Evolutionary conservation across 805 yeast genomes (phyloP).

Genomic region (Maudiozyma bulderi): DNA sequence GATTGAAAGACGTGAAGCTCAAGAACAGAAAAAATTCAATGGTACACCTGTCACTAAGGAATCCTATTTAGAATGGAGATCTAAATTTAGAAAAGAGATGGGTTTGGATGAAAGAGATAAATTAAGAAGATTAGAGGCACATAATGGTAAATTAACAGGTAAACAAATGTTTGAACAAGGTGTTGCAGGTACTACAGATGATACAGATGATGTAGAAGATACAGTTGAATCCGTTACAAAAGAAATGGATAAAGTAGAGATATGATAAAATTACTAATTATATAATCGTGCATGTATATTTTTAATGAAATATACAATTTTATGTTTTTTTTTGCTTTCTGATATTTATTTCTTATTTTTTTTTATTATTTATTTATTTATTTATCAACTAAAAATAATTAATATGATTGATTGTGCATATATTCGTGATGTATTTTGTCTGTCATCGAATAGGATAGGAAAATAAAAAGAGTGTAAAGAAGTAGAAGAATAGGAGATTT

Average conservation of each 20-base stretch:
- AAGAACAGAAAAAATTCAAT: slow-evolving; percentile 79
- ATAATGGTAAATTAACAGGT: slow-evolving; percentile 75
- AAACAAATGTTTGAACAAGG: slow-evolving; percentile 86
- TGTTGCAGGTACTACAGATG: slow-evolving; percentile 47
- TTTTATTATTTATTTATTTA: too few relatives aligned
- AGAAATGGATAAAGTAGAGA: slow-evolving; percentile 4
- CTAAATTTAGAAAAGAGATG: slow-evolving; percentile 59
- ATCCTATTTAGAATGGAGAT: slow-evolving; percentile 66
- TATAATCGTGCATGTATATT: background rate
- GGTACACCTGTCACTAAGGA: slow-evolving; percentile 87
- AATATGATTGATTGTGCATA: too few relatives aligned
- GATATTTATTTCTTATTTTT: too few relatives aligned
- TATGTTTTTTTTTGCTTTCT: background rate
- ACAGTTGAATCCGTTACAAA: slow-evolving; percentile 11
- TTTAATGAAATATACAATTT: background rate
- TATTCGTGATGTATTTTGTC: too few relatives aligned
- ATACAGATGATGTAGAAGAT: slow-evolving; percentile 41
- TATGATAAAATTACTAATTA: background rate
- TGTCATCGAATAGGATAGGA: too few relatives aligned
- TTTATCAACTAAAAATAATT: too few relatives aligned
- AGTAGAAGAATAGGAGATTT: too few relatives aligned
- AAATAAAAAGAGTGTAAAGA: too few relatives aligned
- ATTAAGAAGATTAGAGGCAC: slow-evolving; percentile 45
- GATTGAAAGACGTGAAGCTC: slow-evolving; percentile 55
- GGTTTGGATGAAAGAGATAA: slow-evolving; percentile 52